Evolutionary conservation across 2,329 filamentous ascomycete species (phyloP).

Genomic region (Aspergillus ibericus): DNA sequence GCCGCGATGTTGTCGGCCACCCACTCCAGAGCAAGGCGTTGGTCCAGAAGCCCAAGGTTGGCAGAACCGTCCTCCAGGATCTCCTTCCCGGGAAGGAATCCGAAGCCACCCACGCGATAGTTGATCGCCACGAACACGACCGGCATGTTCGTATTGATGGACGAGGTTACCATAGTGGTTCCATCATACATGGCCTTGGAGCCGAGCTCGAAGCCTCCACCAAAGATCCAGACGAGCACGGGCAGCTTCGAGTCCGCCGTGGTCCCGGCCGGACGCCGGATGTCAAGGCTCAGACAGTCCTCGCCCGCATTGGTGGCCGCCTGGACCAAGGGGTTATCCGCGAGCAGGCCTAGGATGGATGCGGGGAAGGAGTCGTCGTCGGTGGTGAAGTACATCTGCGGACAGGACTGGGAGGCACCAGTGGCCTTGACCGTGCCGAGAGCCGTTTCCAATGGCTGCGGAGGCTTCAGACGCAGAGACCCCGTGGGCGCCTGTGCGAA

Average conservation of each 20-base stretch:
- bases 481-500: constrained; percentile 71
- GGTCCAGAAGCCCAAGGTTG: constrained; percentile 72
- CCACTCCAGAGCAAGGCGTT: constrained; percentile 72
- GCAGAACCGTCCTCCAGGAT: constrained; percentile 65
- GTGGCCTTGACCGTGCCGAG: constrained; percentile 65
- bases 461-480: constrained; percentile 66
- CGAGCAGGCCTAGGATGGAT: constrained; percentile 51
- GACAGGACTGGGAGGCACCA: constrained; percentile 62
- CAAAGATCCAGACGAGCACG: constrained; percentile 70
- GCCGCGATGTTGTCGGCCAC: constrained; percentile 72
- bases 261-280: constrained; percentile 61
- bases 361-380: constrained; percentile 43
- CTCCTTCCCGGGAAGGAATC: constrained; percentile 70
- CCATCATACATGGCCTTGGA: constrained; percentile 49
- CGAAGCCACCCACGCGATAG: constrained; percentile 73
- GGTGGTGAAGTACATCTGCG: constrained; percentile 67
- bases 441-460: constrained; percentile 57
- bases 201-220: constrained; percentile 54
- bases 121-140: constrained; percentile 76
- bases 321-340: constrained; percentile 61
- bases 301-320: constrained; percentile 56
- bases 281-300: constrained; percentile 64
- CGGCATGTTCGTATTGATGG: constrained; percentile 56
- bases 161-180: constrained; percentile 32
- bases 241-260: constrained; percentile 59